phyloP scores from a whole-genome alignment of 768 basidiomycete species.

The Boletus patriciae region DNA sequence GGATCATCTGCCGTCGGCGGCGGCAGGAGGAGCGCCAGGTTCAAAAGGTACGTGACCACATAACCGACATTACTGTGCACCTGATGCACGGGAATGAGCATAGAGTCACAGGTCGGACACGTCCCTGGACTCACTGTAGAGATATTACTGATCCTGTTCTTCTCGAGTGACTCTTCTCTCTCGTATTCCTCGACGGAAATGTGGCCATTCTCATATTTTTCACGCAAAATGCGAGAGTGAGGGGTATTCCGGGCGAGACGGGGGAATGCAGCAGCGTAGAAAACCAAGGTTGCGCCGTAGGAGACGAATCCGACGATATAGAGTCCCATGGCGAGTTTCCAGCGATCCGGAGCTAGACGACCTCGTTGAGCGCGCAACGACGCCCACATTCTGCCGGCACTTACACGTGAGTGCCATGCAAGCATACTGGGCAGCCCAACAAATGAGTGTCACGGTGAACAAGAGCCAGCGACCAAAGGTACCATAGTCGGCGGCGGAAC shows the following conservation, averaged over 20 bases:
- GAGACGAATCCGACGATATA: slow-evolving; percentile 79
- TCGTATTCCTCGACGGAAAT: slow-evolving; percentile 66
- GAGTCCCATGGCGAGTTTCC: slow-evolving; percentile 74
- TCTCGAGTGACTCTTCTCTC: slow-evolving; percentile 73
- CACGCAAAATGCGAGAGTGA: slow-evolving; percentile 54
- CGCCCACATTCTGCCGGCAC: slow-evolving; percentile 15
- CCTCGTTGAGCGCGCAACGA: not conserved
- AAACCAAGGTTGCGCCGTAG: slow-evolving; percentile 80
- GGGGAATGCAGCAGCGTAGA: slow-evolving; percentile 77
- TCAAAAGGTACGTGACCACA: slow-evolving; percentile 60
- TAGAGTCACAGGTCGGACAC: not conserved
- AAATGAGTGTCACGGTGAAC: slow-evolving; percentile 66
- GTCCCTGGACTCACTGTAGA: slow-evolving; percentile 56
- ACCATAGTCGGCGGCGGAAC: slow-evolving; percentile 40
- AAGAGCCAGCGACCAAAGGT: slow-evolving; percentile 76
- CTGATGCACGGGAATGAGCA: slow-evolving; percentile 34
- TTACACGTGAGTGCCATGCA: slow-evolving; percentile 71
- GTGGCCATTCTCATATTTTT: slow-evolving; percentile 58
- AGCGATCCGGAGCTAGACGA: slow-evolving; percentile 58
- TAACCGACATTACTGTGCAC: slow-evolving; percentile 78
- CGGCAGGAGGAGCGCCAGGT: slow-evolving; percentile 70
- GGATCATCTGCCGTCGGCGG: slow-evolving; percentile 43
- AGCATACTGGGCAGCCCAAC: slow-evolving; percentile 80
- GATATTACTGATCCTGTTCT: slow-evolving; percentile 83
- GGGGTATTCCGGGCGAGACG: slow-evolving; percentile 77